phyloP scores from a whole-genome alignment of 192 early-diverging fungal genomes.

The Gonapodya sp. region DNA sequence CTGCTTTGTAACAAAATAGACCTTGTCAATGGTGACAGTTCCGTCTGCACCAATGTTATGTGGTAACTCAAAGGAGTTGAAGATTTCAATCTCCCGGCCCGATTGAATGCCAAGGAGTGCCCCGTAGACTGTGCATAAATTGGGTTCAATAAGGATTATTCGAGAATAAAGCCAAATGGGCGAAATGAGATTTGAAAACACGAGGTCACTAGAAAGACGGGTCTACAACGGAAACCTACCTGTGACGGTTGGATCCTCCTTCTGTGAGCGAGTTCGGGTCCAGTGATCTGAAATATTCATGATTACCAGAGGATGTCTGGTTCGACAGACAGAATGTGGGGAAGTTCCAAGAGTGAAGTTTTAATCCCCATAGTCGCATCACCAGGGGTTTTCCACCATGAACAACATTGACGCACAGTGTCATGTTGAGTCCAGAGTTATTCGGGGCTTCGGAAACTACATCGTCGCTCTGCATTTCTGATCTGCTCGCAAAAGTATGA shows the following conservation, averaged over 20 bases:
- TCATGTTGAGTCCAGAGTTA: conserved; percentile 37
- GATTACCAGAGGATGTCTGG: conserved; percentile 77
- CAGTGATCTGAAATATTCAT: conserved; percentile 83
- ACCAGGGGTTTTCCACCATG: too few species aligned
- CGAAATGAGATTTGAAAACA: background rate
- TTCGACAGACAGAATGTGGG: too few species aligned
- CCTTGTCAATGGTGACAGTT: conserved; percentile 42
- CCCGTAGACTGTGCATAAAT: conserved; percentile 47
- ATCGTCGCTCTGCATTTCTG: background rate
- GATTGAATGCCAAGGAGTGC: conserved; percentile 64
- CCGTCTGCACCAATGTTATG: conserved; percentile 26
- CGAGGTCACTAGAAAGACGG: too few species aligned
- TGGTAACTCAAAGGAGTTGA: conserved; percentile 74
- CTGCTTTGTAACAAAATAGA: conserved; percentile 59
- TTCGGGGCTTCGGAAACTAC: conserved; percentile 44
- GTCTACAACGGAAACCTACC: background rate
- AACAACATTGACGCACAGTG: conserved; percentile 22
- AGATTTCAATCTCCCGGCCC: conserved; percentile 73
- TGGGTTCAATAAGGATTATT: too few species aligned
- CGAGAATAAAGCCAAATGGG: background rate
- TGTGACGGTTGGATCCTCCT: conserved; percentile 13
- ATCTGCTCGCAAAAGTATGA: background rate
- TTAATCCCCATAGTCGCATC: too few species aligned
- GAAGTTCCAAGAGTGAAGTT: too few species aligned
- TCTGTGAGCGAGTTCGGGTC: conserved; percentile 60